Conservation (phyloP, 2,329 filamentous ascomycete species). For the Sphaerostilbella broomeana region DNA sequence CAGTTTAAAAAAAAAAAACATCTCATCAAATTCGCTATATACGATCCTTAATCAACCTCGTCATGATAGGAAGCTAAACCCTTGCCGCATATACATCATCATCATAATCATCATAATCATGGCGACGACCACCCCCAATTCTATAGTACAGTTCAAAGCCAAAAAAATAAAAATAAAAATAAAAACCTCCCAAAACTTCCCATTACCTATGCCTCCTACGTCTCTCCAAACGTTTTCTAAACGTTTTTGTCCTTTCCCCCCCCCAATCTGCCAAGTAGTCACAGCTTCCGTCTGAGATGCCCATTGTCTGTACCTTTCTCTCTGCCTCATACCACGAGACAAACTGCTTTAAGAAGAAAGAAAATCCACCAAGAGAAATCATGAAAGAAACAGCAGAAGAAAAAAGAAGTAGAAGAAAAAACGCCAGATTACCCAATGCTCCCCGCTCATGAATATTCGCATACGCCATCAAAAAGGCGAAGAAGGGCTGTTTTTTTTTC, state of each 20-base stretch:
- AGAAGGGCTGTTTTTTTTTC: neutral
- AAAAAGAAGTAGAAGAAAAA: constrained; percentile 1
- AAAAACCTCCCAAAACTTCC: too few species aligned
- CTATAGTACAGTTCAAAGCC: constrained; percentile 14
- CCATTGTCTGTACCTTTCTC: too few species aligned
- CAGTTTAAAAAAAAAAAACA: neutral
- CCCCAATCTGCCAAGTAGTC: too few species aligned
- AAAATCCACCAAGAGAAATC: constrained; percentile 2
- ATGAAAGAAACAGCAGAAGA: neutral
- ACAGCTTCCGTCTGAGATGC: too few species aligned
- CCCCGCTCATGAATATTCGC: neutral
- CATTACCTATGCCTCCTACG: too few species aligned
- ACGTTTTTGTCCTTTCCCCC: too few species aligned
- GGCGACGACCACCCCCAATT: constrained; percentile 11
- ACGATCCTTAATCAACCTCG: neutral
- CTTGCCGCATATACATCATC: too few species aligned
- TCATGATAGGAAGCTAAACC: too few species aligned
- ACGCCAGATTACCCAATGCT: neutral
- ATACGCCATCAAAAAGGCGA: neutral
- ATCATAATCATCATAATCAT: neutral
- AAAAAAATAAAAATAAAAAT: constrained; percentile 11
- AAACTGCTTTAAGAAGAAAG: too few species aligned
- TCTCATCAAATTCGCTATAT: neutral
- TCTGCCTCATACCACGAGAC: too few species aligned
- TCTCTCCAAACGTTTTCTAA: too few species aligned